Conservation (phyloP, 106 monocot species). For the Allium cepa region DNA sequence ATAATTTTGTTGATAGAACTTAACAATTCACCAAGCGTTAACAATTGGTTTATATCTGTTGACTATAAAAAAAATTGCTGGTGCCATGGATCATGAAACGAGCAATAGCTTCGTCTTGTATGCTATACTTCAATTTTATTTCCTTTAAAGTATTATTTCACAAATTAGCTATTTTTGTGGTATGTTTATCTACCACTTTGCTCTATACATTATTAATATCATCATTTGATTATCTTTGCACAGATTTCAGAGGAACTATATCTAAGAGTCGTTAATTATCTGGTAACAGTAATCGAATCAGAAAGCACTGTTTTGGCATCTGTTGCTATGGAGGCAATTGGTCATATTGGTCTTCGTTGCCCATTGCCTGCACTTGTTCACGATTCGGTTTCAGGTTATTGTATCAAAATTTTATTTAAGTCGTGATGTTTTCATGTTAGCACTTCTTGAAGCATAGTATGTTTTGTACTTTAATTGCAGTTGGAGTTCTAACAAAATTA, state of each 20-base stretch:
- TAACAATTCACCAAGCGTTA: no score
- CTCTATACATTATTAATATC: not conserved
- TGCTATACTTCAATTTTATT: no score
- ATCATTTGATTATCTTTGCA: slow-evolving; percentile 4
- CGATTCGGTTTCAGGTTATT: slow-evolving; percentile 47
- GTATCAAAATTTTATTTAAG: not conserved
- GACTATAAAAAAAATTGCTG: no score
- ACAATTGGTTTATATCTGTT: no score
- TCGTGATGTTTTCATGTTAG: no score
- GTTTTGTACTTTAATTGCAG: slow-evolving; percentile 17
- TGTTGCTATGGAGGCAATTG: slow-evolving; percentile 85
- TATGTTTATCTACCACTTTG: not conserved
- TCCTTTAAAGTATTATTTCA: no score
- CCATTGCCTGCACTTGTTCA: slow-evolving; percentile 43
- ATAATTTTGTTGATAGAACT: no score
- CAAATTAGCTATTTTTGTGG: not conserved
- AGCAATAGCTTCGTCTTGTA: no score
- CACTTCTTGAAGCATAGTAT: no score
- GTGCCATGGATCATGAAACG: no score
- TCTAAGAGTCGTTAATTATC: slow-evolving; percentile 27
- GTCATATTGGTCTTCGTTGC: slow-evolving; percentile 77
- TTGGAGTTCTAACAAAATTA: slow-evolving; percentile 47
- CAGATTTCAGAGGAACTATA: slow-evolving; percentile 54
- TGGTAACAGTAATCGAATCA: slow-evolving; percentile 58
- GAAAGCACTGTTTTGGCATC: slow-evolving; percentile 64